Evolutionary conservation across 495 filamentous ascomycete species (phyloP), one percentile per base, ranked within the genome.

Genomic region (Penicillium soppii): DNA sequence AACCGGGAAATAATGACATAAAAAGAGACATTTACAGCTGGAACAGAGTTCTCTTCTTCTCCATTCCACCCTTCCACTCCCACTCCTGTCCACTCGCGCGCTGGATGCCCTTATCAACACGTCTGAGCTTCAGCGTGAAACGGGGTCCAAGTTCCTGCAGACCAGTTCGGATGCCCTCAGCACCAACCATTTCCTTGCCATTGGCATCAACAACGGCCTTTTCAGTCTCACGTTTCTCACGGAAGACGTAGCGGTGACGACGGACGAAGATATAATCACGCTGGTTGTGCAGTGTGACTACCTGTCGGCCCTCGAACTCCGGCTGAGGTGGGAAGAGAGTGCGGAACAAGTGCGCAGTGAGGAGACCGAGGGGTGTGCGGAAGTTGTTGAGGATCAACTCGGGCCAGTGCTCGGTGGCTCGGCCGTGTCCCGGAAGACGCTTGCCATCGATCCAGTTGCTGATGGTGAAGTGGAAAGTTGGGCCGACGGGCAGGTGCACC

Each of bases 321-420:
- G 94, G 91, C 45, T 83, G 80, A 2, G 85, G 76, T 1, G 92
- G 92, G 73, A 94, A 97, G 32, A 97, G 68, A 0, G 82, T 82
- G 52, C 86, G 80, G 78, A 97, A 92, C 1, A 95, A 75, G 54
- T 89, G 85, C 9, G 91, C 94, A 0, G 89, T 90, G n/a, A 96
- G 76, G 4, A 95, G 74, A 66, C 95, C 95, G 8, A 98, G 75
- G 0, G 94, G 90, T 0, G 95, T 98, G 57, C 89, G 83, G 76
- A 98, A 98, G 63, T 92, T 91, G 69, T 97, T 97, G 29, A 98
- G 79, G 41, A 97, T 89, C 33, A 98, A 80, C 69, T 98, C 94
- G 4, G 92, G 94, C 55, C 84, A 90, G 70, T 96, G 92, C 33
- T 88, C 84, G 0, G 92, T 96, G 0, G 92, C 81, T 32, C 87